Evolutionary conservation across 2,329 filamentous ascomycete species (phyloP), one percentile per base, ranked within the genome.

Genomic region (Sclerotinia glacialis): DNA sequence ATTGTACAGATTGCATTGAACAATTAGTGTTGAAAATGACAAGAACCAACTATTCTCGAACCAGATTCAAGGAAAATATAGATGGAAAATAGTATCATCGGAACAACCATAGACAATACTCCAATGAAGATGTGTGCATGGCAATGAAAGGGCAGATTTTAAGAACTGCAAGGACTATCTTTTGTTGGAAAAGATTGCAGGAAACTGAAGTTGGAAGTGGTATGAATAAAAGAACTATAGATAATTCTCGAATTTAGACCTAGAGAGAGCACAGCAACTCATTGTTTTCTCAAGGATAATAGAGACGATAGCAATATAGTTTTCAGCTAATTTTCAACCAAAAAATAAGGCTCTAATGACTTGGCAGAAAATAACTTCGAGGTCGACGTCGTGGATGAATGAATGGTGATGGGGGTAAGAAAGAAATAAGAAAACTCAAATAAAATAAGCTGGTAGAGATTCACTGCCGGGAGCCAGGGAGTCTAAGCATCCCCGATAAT

Each of bases 401-500:
- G 12, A 40, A 40, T 40, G 12, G 14, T 6, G 12, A 14, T 40
- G 11, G 14, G 2, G 37, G 12, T 5, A 40, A 3, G 12, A 14
- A 40, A 3, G 37, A 40, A 40, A 40, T 14, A 40, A 40, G 37
- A 40, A 40, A 40, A 4, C 16, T 16, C 14, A 16, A n/a, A 21
- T 4, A 53, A 53, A 2, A 53, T n/a, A 11, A 34, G 3, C 1
- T 18, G 7, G 31, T 2, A 12, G 9, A 9, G 42, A 18, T 3
- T 42, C 23, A 56, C 14, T 8, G 16, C 7, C 14, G 21, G 16
- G 1, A 56, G 14, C 7, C 14, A 26, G 16, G 1, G 42, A 8
- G 11, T 5, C 3, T 4, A 8, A 0, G 16, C 8, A 11, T 9
- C 34, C 26, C 2, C 7, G 0, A 5, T 9, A 14, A n/a, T 16